Percentiles rank a stretch among this genome's conserved stretches.
These are phyloP conservation scores for Euphorbia celastroides DNA, from an alignment of 441 rosid genomes.

Conservation along the genomic window DNA sequence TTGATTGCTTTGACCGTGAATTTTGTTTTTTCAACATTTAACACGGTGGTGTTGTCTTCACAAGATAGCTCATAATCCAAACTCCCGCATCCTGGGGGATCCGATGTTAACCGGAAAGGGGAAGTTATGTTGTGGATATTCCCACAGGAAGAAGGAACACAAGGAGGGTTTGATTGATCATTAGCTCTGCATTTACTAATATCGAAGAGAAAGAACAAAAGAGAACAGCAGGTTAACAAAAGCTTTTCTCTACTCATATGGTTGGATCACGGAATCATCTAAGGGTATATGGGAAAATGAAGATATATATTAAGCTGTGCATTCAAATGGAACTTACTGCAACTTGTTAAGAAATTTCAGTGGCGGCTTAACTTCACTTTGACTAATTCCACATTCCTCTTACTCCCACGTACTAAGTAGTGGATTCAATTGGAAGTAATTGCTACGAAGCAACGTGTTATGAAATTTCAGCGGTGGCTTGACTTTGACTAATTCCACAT, in stretches of 20 bases:
- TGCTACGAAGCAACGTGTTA: no score
- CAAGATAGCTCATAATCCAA: not conserved
- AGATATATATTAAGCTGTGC: not conserved
- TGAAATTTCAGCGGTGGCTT: no score
- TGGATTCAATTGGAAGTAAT: no score
- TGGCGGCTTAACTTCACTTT: no score
- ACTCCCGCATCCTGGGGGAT: not conserved
- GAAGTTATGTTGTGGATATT: not conserved
- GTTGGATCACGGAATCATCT: not conserved
- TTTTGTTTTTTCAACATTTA: not conserved
- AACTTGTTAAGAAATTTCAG: no score
- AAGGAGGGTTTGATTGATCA: not conserved
- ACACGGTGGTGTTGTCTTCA: not conserved
- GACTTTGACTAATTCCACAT: no score
- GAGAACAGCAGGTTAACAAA: not conserved
- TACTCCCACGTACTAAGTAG: no score
- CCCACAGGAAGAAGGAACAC: not conserved
- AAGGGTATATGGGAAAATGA: not conserved
- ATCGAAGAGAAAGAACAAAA: not conserved
- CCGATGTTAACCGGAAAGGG: constrained; percentile 1
- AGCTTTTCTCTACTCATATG: not conserved
- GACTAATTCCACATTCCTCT: no score
- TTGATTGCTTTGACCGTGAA: not conserved
- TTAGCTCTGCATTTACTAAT: not conserved
- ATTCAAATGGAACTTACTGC: not conserved